Base-by-base conservation (phyloP, 306 rosid genomes). In the Carpinus viminea region DNA sequence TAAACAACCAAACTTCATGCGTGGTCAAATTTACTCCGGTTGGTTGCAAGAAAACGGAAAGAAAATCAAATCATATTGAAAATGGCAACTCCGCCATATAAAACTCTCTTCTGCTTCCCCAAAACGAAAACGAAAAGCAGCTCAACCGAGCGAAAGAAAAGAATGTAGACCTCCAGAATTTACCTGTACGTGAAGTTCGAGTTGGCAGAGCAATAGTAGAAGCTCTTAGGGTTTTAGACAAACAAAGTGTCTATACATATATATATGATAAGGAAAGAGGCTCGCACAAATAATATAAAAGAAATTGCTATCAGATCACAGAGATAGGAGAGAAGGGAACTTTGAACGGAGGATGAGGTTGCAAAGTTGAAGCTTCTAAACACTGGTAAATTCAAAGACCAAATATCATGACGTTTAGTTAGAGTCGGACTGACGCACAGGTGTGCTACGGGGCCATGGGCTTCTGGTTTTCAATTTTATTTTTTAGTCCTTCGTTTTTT, bases 121-220 rank as follows among this genome's bases (percentile, higher is more conserved):
- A 26, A 59, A 59, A 24, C 10, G 12, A 59, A 59, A 59, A 26
- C 17, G 34, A 10, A 59, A 21, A 59, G 65, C 24, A 15, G 21
- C n/a, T 18, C 65, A 12, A 59, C 28, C 15, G 52, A 48, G 13
- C 13, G 52, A 48, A 48, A 48, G 15, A 12, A 48, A 11, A 48
- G 12, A 16, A 48, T 12, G 4, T 12, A 48, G 52, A 48, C 52
- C 10, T 48, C 52, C 52, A 12, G 5, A 48, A 48, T 48, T 47
- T 77, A 82, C 85, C 85, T 74, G 24, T 1, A 34, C 26, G 15
- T 51, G 68, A 81, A 28, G 72, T 1, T 18, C 28, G 21, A 41
- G 71, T n/a, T 65, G 8, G 43, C 11, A 61, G 9, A 10, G 78
- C 43, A 61, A 53, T 7, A 75, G 55, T 17, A 48, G 52, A 15